phyloP scores from a whole-genome alignment of 805 yeast species.

The Maudiozyma bulderi region DNA sequence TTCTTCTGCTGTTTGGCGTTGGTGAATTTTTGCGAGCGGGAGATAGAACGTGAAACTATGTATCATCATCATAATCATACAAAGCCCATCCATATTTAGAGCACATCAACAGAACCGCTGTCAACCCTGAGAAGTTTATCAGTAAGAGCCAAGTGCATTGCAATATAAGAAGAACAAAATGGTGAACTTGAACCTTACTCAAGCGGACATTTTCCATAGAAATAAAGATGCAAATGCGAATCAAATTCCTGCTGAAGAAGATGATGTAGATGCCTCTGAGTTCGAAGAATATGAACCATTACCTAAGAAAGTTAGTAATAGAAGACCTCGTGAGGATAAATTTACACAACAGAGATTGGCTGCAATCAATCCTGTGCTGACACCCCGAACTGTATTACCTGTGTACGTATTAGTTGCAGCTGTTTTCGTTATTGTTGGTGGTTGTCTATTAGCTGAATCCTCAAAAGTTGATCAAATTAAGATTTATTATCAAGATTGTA shows the following conservation, averaged over 20 bases:
- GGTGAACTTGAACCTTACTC: conserved; percentile 23
- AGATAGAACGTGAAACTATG: too few species aligned
- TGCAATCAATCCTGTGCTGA: conserved; percentile 68
- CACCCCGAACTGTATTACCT: conserved; percentile 84
- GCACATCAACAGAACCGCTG: too few species aligned
- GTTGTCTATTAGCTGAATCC: conserved; percentile 65
- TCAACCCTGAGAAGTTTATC: too few species aligned
- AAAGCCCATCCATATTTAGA: too few species aligned
- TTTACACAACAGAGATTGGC: conserved; percentile 59
- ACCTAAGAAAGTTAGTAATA: conserved; percentile 37
- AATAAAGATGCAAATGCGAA: conserved; percentile 15
- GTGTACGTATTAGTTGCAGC: conserved; percentile 62
- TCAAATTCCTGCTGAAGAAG: conserved; percentile 17
- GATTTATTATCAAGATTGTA: conserved; percentile 71
- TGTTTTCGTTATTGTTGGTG: conserved; percentile 86
- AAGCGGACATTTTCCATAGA: conserved; percentile 23
- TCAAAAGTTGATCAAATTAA: conserved; percentile 60
- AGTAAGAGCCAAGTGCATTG: too few species aligned
- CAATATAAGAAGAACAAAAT: conserved; percentile 2
- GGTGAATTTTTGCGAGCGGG: too few species aligned
- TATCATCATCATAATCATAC: too few species aligned
- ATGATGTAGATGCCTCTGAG: conserved; percentile 29
- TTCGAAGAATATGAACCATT: conserved; percentile 33
- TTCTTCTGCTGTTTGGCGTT: too few species aligned
- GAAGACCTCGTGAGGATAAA: conserved; percentile 64